Base-by-base conservation (phyloP, 139 green algal genomes). In the Chlorella ohadii region DNA sequence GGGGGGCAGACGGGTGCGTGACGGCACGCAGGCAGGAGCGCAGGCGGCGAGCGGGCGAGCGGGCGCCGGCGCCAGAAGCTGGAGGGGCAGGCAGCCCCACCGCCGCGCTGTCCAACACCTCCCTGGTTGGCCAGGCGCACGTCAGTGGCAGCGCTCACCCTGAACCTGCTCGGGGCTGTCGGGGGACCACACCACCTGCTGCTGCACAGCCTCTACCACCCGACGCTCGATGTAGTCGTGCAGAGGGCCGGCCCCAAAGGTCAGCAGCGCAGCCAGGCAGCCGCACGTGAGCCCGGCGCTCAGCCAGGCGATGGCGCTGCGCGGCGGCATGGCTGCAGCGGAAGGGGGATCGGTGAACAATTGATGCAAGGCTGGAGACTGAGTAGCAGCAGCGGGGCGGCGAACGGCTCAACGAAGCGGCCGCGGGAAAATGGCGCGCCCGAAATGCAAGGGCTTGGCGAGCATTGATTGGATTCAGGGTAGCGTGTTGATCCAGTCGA, bases 141-240 rank as follows among this genome's bases (percentile, higher is more conserved):
- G 51, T 11, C 64, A 67, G 31, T 3, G 51, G 12, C n/a, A 20
- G 16, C 17, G 41, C 70, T 20, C 41, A 89, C 85, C 79, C 31
- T 72, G 31, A 33, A 85, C 78, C 16, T 11, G 12, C 20, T 34
- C 16, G 23, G 85, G 79, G 41, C 79, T 82, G 71, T 87, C 72
- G 13, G 71, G 85, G 34, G 67, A 81, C 85, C 85, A 89, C 6
- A 89, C 61, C 23, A 89, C 57, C 33, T 83, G 59, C 31, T 86
- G 16, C 13, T 27, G 39, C 27, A 88, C 76, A 36, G 31, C 84
- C 16, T 39, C 9, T 85, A 85, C 2, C 76, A 78, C 19, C 68
- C 31, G 22, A 0, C 85, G 9, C 94, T 96, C 84, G 56, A 85
- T 74, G 7, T 23, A 41, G 28, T 63, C 78, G 20, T 31, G 38